These are phyloP conservation scores for Asterophora lycoperdoides DNA, from an alignment of 768 basidiomycete species.

Conservation along the genomic window DNA sequence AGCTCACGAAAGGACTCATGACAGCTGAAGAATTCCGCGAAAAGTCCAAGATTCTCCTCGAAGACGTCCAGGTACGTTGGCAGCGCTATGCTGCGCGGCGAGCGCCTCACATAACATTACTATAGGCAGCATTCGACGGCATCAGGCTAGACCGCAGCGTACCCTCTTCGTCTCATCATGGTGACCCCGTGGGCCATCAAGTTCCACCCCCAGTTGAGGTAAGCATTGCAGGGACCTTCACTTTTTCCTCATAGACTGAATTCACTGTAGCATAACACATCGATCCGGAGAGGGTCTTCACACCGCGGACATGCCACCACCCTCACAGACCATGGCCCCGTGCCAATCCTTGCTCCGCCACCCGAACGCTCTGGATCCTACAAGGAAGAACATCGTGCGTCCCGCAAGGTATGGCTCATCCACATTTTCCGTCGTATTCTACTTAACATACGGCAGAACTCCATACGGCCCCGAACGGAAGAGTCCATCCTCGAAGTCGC, in stretches of 20 bases:
- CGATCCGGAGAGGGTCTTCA: constrained; percentile 5
- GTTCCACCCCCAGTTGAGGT: constrained; percentile 6
- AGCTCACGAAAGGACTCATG: constrained; percentile 18
- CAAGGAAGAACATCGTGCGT: constrained; percentile 2
- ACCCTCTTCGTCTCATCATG: constrained; percentile 9
- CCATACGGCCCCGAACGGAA: not conserved
- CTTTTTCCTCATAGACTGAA: not conserved
- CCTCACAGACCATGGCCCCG: constrained; percentile 13
- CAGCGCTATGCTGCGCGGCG: not conserved
- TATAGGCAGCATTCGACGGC: constrained; percentile 12
- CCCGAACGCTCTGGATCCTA: constrained; percentile 10
- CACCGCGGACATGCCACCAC: constrained; percentile 12
- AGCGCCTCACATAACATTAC: not conserved
- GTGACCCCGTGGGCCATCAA: not conserved
- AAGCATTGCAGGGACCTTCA: constrained; percentile 4
- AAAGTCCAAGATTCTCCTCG: constrained; percentile 13
- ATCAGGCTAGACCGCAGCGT: constrained; percentile 8
- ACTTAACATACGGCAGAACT: not conserved
- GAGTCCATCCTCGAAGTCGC: constrained; percentile 8
- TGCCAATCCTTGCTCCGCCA: not conserved
- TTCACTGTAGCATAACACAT: constrained; percentile 1
- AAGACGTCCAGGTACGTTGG: constrained; percentile 18
- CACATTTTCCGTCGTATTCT: not conserved
- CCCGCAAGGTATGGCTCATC: constrained; percentile 10
- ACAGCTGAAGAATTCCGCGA: constrained; percentile 21